A percentile compares a stretch with the other conserved stretches of the same genome.
Evolutionary conservation across 495 filamentous ascomycete species (phyloP).

Genomic region (Rhypophila decipiens): DNA sequence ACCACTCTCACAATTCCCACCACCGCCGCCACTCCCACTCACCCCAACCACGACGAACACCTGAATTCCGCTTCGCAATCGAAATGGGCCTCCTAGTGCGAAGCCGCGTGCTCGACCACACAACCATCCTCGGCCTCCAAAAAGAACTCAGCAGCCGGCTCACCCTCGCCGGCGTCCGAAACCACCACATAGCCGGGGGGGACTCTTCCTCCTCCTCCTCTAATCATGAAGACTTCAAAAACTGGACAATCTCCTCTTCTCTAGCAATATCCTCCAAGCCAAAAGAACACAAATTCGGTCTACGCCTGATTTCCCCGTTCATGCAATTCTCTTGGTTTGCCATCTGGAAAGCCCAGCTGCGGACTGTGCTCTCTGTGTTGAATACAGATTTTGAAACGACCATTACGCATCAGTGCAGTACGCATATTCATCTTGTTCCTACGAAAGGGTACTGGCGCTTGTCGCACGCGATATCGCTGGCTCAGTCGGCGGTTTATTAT

Average conservation of each 20-base stretch:
- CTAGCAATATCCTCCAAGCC: constrained; percentile 14
- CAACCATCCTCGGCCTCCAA: constrained; percentile 6
- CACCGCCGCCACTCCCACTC: not conserved
- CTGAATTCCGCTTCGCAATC: constrained; percentile 24
- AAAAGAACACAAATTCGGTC: constrained; percentile 19
- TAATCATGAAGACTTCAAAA: constrained; percentile 6
- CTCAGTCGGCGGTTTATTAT: constrained; percentile 22
- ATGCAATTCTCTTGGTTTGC: constrained; percentile 15
- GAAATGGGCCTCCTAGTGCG: constrained; percentile 22
- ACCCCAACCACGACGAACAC: no score
- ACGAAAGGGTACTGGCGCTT: constrained; percentile 14
- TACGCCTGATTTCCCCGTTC: constrained; percentile 23
- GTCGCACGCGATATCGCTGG: constrained; percentile 15
- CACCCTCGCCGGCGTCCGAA: constrained; percentile 8
- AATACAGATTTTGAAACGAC: constrained; percentile 22
- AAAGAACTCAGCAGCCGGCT: constrained; percentile 19
- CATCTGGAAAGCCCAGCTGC: constrained; percentile 13
- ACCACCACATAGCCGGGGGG: constrained; percentile 5
- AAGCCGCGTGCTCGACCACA: constrained; percentile 20
- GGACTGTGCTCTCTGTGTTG: constrained; percentile 12
- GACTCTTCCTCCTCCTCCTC: no score
- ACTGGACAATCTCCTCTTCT: constrained; percentile 21
- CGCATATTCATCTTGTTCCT: constrained; percentile 22
- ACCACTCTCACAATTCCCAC: not conserved
- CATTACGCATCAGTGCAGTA: constrained; percentile 20